Evolutionary conservation across 306 rosid genomes (phyloP), one percentile per base, ranked within the genome.

Genomic region (Alnus glutinosa): DNA sequence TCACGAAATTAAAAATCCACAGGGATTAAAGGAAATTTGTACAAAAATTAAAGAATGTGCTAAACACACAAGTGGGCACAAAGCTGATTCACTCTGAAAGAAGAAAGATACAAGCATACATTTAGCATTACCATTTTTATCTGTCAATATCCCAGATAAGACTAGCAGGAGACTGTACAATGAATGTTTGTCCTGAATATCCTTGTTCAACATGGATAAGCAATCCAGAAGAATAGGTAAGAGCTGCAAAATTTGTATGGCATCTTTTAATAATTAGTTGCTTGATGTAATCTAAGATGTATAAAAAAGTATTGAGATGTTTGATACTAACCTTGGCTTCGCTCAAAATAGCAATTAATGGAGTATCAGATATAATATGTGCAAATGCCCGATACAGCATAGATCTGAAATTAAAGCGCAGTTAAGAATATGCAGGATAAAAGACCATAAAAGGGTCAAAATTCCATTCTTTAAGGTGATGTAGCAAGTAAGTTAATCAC

Each of bases 61-160:
- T 32, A 30, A 10, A 32, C 9, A 13, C 4, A 14, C 42, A 62
- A 4, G 3, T 13, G 12, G 14, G 39, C 39, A 32, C n/a, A 30
- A 62, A 32, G 42, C 44, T 30, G 16, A 61, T 11, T 12, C 16
- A 62, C 39, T 12, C 15, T 11, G 39, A 62, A 62, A 62, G 6
- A 62, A 30, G 8, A 30, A 32, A 62, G 1, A 62, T 42, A 64
- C 28, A 42, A 67, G 42, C 12, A 16, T 39, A 34, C 32, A 55
- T 49, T 81, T 14, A 73, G 64, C 74, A 85, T 85, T 90, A 92
- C 98, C 98, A 34, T 78, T 87, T 85, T 80, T 91, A 75, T 91
- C 93, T 0, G 91, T 95, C 85, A 95, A 78, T 77, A 95, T 86
- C 86, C 96, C 98, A 77, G 98, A 92, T 73, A 95, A 85, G 75